A percentile compares a stretch with the other conserved stretches of the same genome.
These are phyloP conservation scores for Elongisporangium prolatum DNA, from an alignment of 352 stramenopile species.

Conservation along the genomic window DNA sequence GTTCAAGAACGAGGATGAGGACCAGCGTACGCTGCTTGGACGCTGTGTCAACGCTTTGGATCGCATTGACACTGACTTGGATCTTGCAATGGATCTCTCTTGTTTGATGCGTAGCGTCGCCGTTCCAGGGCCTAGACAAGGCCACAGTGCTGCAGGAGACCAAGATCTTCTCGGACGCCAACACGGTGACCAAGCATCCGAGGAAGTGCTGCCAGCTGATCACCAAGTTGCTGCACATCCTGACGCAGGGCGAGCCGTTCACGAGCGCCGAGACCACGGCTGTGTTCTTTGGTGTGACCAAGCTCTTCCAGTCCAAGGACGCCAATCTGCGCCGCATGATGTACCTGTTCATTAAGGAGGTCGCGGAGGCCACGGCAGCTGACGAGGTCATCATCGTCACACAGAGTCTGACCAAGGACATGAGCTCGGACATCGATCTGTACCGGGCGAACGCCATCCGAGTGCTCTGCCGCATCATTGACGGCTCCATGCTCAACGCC, in stretches of 20 bases:
- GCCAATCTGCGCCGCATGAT: conserved; percentile 97
- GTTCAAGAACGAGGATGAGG: conserved; percentile 98
- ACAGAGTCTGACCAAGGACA: conserved; percentile 99
- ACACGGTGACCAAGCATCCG: conserved; percentile 95
- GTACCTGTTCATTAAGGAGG: conserved; percentile 99
- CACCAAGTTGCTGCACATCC: conserved; percentile 98
- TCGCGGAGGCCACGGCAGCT: conserved; percentile 89
- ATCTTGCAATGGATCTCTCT: no score
- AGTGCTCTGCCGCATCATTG: conserved; percentile 95
- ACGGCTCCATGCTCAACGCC: conserved; percentile 88
- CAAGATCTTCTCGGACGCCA: conserved; percentile 98
- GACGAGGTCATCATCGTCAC: conserved; percentile 99
- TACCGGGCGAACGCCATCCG: conserved; percentile 99
- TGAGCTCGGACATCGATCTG: conserved; percentile 97
- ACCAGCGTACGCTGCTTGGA: conserved; percentile 53
- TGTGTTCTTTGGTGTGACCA: conserved; percentile 99
- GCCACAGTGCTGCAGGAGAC: conserved; percentile 96
- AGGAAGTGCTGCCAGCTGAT: conserved; percentile 99
- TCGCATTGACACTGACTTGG: not conserved
- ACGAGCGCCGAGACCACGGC: conserved; percentile 94
- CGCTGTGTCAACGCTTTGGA: not conserved
- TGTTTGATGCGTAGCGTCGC: conserved; percentile 59
- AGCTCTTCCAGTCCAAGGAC: conserved; percentile 99
- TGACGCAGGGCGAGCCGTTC: conserved; percentile 97
- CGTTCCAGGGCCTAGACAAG: conserved; percentile 95